Percentiles rank a stretch among this genome's conserved stretches.
Evolutionary conservation across 1,284 basidiomycete species (phyloP).

Genomic region (Cutaneotrichosporon sp.): DNA sequence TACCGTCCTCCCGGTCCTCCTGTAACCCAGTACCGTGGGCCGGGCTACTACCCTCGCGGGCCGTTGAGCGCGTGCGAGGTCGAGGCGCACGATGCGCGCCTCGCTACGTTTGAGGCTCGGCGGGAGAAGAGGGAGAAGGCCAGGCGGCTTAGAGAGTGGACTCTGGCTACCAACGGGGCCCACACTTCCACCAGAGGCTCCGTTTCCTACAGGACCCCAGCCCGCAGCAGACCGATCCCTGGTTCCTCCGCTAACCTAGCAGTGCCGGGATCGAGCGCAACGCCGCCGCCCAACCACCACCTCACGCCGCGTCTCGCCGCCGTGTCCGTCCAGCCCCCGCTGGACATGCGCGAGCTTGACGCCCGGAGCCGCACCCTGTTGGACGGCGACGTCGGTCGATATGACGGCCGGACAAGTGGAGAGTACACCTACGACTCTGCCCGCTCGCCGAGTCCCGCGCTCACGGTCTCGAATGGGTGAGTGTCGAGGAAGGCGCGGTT

Average conservation of each 20-base stretch:
- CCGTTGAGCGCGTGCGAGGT: too few relatives aligned
- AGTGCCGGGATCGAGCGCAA: conserved; percentile 27
- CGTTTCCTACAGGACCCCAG: too few relatives aligned
- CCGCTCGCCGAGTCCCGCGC: conserved; percentile 24
- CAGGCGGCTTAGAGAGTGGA: too few relatives aligned
- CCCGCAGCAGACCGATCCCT: too few relatives aligned
- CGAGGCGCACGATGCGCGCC: too few relatives aligned
- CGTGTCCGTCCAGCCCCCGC: conserved; percentile 15
- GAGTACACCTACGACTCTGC: not conserved
- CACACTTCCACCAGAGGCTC: too few relatives aligned
- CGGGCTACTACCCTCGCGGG: too few relatives aligned
- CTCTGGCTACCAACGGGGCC: too few relatives aligned
- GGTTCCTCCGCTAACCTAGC: not conserved
- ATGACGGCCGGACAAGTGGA: not conserved
- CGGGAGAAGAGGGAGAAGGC: too few relatives aligned
- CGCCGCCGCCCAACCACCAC: conserved; percentile 19
- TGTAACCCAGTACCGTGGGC: too few relatives aligned
- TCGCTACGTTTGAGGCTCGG: too few relatives aligned
- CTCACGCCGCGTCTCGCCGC: conserved; percentile 24
- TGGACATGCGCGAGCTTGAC: conserved; percentile 14
- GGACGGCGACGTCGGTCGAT: not conserved
- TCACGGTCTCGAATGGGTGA: conserved; percentile 29
- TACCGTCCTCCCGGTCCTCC: too few relatives aligned
- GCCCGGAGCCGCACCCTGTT: not conserved
- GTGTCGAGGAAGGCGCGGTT: conserved; percentile 8